These are phyloP conservation scores for Colletotrichum sp. DNA, from an alignment of 2,329 filamentous ascomycete genomes.

Conservation along the genomic window DNA sequence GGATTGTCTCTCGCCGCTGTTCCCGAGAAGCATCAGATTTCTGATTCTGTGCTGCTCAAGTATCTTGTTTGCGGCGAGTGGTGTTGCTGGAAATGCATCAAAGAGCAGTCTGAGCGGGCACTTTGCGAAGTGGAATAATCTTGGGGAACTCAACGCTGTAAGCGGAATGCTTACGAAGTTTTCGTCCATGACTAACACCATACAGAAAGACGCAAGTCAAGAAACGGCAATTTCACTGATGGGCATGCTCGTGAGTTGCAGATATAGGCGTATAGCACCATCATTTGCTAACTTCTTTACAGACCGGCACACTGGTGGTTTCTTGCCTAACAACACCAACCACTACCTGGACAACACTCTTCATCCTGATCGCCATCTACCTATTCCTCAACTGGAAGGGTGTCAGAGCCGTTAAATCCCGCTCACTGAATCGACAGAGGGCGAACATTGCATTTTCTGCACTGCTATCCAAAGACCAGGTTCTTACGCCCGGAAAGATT, in stretches of 20 bases:
- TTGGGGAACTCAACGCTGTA: conserved; percentile 15
- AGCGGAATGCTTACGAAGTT: fast-evolving
- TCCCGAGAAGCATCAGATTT: not conserved
- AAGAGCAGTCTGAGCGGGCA: conserved; percentile 18
- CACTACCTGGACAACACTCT: not conserved
- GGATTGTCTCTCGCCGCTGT: conserved; percentile 10
- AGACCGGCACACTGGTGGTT: conserved; percentile 3
- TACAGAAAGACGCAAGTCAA: conserved; percentile 15
- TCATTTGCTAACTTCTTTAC: not conserved
- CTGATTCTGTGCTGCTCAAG: conserved; percentile 3
- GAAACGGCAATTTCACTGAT: conserved; percentile 15
- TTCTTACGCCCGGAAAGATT: not conserved
- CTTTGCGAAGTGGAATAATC: conserved; percentile 19
- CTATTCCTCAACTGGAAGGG: conserved; percentile 16
- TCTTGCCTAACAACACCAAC: not conserved
- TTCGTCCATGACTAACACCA: not conserved
- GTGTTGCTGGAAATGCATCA: conserved; percentile 14
- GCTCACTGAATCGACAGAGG: conserved; percentile 11
- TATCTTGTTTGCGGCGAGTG: not conserved
- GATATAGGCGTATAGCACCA: fast-evolving
- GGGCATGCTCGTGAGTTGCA: conserved; percentile 15
- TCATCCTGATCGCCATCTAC: not conserved
- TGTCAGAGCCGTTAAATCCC: conserved; percentile 8
- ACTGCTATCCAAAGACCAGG: not conserved
- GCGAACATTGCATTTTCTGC: conserved; percentile 12